Evolutionary conservation across 2,329 filamentous ascomycete genomes (phyloP), one percentile per base, ranked within the genome.

Genomic region (Fusarium proliferatum): DNA sequence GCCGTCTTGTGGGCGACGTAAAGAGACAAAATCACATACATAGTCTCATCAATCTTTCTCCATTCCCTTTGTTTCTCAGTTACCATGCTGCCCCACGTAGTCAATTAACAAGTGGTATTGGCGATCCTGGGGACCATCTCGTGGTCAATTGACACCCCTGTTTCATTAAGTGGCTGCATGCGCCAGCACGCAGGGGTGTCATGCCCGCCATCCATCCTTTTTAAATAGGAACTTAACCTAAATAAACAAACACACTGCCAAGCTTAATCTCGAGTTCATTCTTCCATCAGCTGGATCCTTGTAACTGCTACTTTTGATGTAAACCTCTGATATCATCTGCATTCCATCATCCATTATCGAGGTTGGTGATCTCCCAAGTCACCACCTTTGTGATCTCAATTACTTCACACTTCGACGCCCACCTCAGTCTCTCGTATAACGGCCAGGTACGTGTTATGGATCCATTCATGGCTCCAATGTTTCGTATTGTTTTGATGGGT

Each of bases 151-250:
- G 67, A 65, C 64, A 75, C 76, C 76, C 76, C 76, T 78, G 76
- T 72, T 69, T 75, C 70, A 78, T 78, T 77, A 78, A 78, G 77
- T 78, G 77, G 76, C 76, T 78, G 77, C 77, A 78, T 78, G 66
- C 73, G 73, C 74, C 76, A 68, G 67, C 64, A 53, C 73, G 64
- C 77, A 78, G 75, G 77, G 77, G 75, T 78, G 69, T 73, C 71
- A 77, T 78, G 76, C 77, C 75, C 69, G 75, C 76, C 75, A 78
- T 77, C 61, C 69, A 72, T 70, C 69, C 75, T 59, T 75, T 76
- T 73, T 74, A 75, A 76, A 65, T 76, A 64, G 67, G 53, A 59
- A 58, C 53, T 58, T 56, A 68, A 45, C 46, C 66, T 69, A 69
- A 59, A 69, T 62, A 70, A 65, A 69, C 56, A 69, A 69, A 70